phyloP scores from a whole-genome alignment of 495 filamentous ascomycete species.

The Acidiella bohemica region DNA sequence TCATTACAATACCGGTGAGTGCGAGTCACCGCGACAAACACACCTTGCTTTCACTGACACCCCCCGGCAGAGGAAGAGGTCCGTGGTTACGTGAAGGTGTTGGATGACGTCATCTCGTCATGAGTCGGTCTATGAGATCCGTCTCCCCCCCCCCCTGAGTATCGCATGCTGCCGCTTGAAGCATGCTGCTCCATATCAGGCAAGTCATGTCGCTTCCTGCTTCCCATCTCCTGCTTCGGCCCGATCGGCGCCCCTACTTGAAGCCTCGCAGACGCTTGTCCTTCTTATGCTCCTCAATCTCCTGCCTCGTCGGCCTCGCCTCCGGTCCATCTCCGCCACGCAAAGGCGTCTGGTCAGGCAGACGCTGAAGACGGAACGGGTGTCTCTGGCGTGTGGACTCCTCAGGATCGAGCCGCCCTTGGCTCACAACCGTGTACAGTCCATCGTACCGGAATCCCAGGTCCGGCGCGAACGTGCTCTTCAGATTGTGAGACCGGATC shows the following conservation, averaged over 20 bases:
- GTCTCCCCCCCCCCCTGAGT: too few relatives aligned
- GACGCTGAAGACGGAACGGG: conserved; percentile 31
- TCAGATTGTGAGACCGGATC: conserved; percentile 31
- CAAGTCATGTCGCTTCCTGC: too few relatives aligned
- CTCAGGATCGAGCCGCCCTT: conserved; percentile 25
- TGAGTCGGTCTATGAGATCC: too few relatives aligned
- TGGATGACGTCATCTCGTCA: conserved; percentile 31
- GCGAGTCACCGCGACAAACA: too few relatives aligned
- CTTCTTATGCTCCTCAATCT: conserved; percentile 22
- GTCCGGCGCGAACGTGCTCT: conserved; percentile 32
- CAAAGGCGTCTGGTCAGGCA: conserved; percentile 33
- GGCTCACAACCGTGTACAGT: conserved; percentile 35
- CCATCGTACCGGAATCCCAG: conserved; percentile 45
- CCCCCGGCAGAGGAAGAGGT: conserved; percentile 48
- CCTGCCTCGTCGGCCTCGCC: conserved; percentile 23
- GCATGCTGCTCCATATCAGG: too few relatives aligned
- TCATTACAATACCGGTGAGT: conserved; percentile 63
- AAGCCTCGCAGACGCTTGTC: conserved; percentile 9
- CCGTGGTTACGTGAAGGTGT: conserved; percentile 34
- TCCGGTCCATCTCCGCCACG: conserved; percentile 23
- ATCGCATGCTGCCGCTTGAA: too few relatives aligned
- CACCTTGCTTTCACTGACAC: too few relatives aligned
- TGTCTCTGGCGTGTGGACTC: conserved; percentile 25
- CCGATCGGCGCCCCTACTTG: too few relatives aligned
- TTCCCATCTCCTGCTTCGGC: too few relatives aligned